Evolutionary conservation across 257 asterid genomes (phyloP).

Genomic region (Solanum sparsipilum): DNA sequence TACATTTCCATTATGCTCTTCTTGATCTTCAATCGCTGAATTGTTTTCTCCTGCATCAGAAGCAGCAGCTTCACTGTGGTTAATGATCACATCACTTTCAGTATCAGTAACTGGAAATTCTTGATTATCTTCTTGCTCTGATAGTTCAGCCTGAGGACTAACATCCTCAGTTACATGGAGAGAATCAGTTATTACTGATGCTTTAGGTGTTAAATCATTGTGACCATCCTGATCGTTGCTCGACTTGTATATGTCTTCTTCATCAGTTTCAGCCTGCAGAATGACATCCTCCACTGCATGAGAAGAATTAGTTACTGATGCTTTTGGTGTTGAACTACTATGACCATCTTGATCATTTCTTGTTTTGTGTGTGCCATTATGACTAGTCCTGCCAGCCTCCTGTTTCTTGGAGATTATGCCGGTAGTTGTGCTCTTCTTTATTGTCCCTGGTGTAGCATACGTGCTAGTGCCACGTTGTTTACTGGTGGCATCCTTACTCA

Average conservation of each 20-base stretch:
- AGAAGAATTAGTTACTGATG: not conserved
- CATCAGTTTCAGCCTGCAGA: not conserved
- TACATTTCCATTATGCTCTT: conserved; percentile 7
- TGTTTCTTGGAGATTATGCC: conserved; percentile 13
- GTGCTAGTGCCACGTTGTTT: conserved; percentile 5
- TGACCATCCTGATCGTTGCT: not conserved
- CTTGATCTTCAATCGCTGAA: not conserved
- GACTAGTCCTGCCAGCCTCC: not conserved
- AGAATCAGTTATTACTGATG: not conserved
- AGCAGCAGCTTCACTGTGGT: conserved; percentile 3
- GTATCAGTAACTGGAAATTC: conserved; percentile 9
- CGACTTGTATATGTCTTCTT: not conserved
- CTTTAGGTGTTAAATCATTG: conserved; percentile 9
- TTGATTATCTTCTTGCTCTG: conserved; percentile 20
- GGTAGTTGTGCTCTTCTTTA: conserved; percentile 12
- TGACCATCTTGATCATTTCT: not conserved
- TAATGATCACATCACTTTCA: not conserved
- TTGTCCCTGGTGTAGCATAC: conserved; percentile 18
- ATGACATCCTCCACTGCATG: not conserved
- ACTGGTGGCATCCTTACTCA: conserved; percentile 22
- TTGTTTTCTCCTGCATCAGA: conserved; percentile 5
- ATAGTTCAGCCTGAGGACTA: conserved; percentile 19
- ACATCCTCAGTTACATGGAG: conserved; percentile 1
- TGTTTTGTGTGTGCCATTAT: not conserved
- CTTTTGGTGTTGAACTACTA: not conserved